Evolutionary conservation across 192 early-diverging fungal genomes (phyloP), one percentile per base, ranked within the genome.

Genomic region (Paraglomus occultum): DNA sequence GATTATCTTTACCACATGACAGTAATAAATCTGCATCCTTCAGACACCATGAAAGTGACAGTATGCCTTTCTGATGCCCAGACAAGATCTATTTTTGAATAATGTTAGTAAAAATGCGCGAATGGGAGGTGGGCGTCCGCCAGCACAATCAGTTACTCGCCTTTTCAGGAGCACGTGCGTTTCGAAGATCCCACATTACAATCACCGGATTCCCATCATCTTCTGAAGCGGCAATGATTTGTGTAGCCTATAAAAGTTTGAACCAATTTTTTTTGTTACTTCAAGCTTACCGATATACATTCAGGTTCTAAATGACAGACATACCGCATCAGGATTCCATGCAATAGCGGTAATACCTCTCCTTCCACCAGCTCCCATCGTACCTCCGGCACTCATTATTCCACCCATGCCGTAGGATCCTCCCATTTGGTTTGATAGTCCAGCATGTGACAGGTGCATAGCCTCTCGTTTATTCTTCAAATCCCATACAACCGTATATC

Each of bases 401-500:
- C 72, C 72, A 64, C 81, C 81, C 61, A 83, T 80, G 47, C 73
- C 80, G 58, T 73, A 73, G 20, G 69, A 66, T 14, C 71, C 71
- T 31, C 83, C 50, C 9, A 57, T 54, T 20, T n/a, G 8, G 83
- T 84, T 73, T 80, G 80, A 23, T 64, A 77, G 67, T 31, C 83
- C 85, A 8, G 74, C 74, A 58, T 83, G 83, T 67, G 78, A 79
- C 50, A 99, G 84, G 43, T 85, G 79, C 51, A 96, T 89, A 38
- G 96, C 85, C 71, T 99, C 95, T 48, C 91, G 87, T 51, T 90
- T 82, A 51, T 89, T 88, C 51, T 91, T 83, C 67, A 99, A 82
- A 85, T 99, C 97, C 95, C 95, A 99, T 8, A 99, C 88, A 38
- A 96, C 95, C 18, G 94, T 93, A 69, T 92, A 84, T 49, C 97